A percentile compares a stretch with the other conserved stretches of the same genome.
Evolutionary conservation across 257 asterid species (phyloP).

Genomic region (Craterostigma plantagineum): DNA sequence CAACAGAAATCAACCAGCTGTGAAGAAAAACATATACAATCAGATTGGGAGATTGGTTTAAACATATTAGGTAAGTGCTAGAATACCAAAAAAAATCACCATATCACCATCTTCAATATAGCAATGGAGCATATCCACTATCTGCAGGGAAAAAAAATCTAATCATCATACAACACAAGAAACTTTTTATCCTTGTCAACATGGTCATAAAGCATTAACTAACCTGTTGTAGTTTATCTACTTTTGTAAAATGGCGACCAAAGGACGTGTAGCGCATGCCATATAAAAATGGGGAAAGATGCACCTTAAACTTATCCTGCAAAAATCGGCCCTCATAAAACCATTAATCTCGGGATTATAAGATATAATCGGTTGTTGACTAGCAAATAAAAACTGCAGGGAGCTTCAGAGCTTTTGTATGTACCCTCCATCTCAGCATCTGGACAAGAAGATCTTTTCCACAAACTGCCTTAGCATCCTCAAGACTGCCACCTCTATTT

Average conservation of each 20-base stretch:
- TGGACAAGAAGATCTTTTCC: slow-evolving; percentile 51
- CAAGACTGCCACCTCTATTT: slow-evolving; percentile 48
- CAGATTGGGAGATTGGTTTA: not conserved
- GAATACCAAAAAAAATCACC: slow-evolving; percentile 25
- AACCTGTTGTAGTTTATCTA: slow-evolving; percentile 66
- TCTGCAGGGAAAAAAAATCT: slow-evolving; percentile 31
- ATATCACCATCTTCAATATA: slow-evolving; percentile 70
- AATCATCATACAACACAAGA: slow-evolving; percentile 3
- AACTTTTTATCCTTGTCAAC: not conserved
- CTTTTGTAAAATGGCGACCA: slow-evolving; percentile 87
- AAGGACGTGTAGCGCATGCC: slow-evolving; percentile 86
- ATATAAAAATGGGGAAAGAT: slow-evolving; percentile 66
- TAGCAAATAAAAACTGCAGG: slow-evolving; percentile 1
- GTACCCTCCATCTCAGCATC: slow-evolving; percentile 62
- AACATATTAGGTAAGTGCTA: not conserved
- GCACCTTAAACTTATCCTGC: slow-evolving; percentile 55
- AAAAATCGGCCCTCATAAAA: slow-evolving; percentile 6
- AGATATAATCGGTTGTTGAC: too few relatives aligned
- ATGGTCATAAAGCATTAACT: slow-evolving; percentile 8
- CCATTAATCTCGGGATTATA: not conserved
- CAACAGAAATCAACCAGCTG: slow-evolving; percentile 95
- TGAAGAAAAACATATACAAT: slow-evolving; percentile 12
- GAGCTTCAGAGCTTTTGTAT: slow-evolving; percentile 6
- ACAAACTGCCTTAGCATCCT: slow-evolving; percentile 77
- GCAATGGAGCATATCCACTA: slow-evolving; percentile 62